phyloP scores from a whole-genome alignment of 75 land plant genomes.

The Pseudotsuga menziesii region DNA sequence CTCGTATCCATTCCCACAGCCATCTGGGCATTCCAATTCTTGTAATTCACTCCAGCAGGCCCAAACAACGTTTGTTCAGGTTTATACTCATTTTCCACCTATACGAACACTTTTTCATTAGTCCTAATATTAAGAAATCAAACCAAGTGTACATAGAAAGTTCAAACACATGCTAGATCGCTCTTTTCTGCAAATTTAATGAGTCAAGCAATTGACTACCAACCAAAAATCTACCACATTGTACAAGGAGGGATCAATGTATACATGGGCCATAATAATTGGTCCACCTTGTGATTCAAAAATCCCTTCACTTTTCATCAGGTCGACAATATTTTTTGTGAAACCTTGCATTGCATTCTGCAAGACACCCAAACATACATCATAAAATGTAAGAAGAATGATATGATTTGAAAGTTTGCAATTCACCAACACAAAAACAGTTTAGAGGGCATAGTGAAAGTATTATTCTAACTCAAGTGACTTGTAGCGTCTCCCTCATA shows the following conservation, averaged over 20 bases:
- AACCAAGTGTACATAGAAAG: neutral
- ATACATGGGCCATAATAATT: constrained; percentile 76
- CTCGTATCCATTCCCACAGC: constrained; percentile 59
- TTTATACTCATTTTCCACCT: constrained; percentile 98
- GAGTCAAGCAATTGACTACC: neutral
- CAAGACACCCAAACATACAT: neutral
- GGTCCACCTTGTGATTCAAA: constrained; percentile 85
- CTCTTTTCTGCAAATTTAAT: neutral
- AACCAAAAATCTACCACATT: neutral
- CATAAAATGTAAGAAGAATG: too few species aligned
- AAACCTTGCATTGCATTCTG: constrained; percentile 75
- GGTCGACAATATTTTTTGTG: constrained; percentile 56
- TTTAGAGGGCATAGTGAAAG: too few species aligned
- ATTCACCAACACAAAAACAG: too few species aligned
- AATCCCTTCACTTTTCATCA: constrained; percentile 74
- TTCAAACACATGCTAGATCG: neutral
- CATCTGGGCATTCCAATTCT: constrained; percentile 91
- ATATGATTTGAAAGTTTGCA: too few species aligned
- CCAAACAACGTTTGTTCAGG: constrained; percentile 52
- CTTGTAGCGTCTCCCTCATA: too few species aligned
- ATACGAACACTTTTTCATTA: neutral
- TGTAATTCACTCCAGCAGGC: constrained; percentile 54
- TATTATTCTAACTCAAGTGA: too few species aligned
- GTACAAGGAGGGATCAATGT: neutral
- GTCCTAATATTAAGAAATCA: neutral